A percentile compares a stretch with the other conserved stretches of the same genome.
Conservation (phyloP, 164 flowering plant genomes). For the Nymphaea colorata region DNA sequence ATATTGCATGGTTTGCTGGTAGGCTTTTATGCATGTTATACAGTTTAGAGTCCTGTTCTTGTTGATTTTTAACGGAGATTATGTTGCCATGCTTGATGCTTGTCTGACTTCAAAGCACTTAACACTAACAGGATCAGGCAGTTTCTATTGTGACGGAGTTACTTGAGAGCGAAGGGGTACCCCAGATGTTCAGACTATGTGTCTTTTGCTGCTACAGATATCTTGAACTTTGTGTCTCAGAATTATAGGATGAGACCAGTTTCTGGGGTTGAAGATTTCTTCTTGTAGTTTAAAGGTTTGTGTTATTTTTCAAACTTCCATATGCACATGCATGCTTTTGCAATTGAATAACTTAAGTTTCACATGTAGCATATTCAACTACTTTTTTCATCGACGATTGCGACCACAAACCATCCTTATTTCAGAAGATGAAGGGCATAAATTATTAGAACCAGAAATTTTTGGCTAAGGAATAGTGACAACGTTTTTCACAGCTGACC, state of each 20-base stretch:
- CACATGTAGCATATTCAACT: background rate
- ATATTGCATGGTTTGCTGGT: conserved; percentile 94
- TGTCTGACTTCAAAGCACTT: too few relatives aligned
- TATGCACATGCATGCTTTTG: too few relatives aligned
- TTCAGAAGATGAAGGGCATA: conserved; percentile 51
- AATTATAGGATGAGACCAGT: conserved; percentile 83
- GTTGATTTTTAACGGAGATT: too few relatives aligned
- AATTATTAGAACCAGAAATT: conserved; percentile 20
- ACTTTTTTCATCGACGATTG: too few relatives aligned
- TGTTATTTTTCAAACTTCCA: too few relatives aligned
- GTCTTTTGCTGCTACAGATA: conserved; percentile 61
- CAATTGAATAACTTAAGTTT: background rate
- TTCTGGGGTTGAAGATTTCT: conserved; percentile 69
- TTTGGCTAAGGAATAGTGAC: too few relatives aligned
- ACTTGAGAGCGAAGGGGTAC: conserved; percentile 35
- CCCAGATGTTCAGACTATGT: conserved; percentile 28
- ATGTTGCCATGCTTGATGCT: too few relatives aligned
- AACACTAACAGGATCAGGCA: conserved; percentile 61
- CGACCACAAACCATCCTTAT: background rate
- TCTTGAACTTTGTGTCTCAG: conserved; percentile 74
- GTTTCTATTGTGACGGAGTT: conserved; percentile 56
- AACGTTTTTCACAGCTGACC: too few relatives aligned
- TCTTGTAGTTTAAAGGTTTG: conserved; percentile 45
- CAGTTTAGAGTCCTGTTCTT: too few relatives aligned
- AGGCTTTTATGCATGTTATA: background rate